These are phyloP conservation scores for Scheffersomyces quercinus DNA, from an alignment of 1,139 yeast genomes.

Conservation along the genomic window DNA sequence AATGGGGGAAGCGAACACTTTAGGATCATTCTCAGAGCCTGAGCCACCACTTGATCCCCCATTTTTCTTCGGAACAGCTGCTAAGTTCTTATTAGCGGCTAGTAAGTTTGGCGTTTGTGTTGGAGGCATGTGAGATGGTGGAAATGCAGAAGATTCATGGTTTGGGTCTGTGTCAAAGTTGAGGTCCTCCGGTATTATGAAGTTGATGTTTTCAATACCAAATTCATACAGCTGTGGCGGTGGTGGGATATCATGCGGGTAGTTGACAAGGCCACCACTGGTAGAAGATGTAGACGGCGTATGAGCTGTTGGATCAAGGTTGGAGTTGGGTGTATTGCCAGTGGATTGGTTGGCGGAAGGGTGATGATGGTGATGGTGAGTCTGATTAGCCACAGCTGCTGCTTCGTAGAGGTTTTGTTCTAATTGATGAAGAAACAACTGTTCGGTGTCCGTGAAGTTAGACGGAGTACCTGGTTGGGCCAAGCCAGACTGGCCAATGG, in stretches of 20 bases:
- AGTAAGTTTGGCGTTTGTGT: slow-evolving; percentile 28
- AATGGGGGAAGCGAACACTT: slow-evolving; percentile 37
- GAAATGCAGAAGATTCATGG: slow-evolving; percentile 33
- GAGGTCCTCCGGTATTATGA: slow-evolving; percentile 31
- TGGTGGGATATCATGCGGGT: slow-evolving; percentile 3
- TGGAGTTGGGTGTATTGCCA: slow-evolving; percentile 13
- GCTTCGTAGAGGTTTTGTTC: slow-evolving; percentile 13
- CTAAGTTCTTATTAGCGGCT: slow-evolving; percentile 19
- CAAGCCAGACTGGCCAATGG: background rate
- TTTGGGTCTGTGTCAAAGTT: slow-evolving; percentile 14
- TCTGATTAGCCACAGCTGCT: slow-evolving; percentile 2
- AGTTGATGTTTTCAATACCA: slow-evolving; percentile 28
- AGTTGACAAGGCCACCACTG: slow-evolving; percentile 5
- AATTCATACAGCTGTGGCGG: slow-evolving; percentile 20
- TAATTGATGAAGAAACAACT: slow-evolving; percentile 15
- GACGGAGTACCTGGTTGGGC: slow-evolving; percentile 5
- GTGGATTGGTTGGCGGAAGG: slow-evolving; percentile 9
- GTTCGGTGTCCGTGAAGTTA: slow-evolving; percentile 14
- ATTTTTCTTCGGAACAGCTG: slow-evolving; percentile 1
- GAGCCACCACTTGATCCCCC: slow-evolving; percentile 3
- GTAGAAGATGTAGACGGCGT: slow-evolving; percentile 7
- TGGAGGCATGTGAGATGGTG: slow-evolving; percentile 28
- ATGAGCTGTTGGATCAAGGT: slow-evolving; percentile 8
- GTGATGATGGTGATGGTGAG: slow-evolving; percentile 10
- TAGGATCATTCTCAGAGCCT: slow-evolving; percentile 7